phyloP scores from a whole-genome alignment of 1,284 basidiomycete genomes.

The Tetrapyrgos nigripes region DNA sequence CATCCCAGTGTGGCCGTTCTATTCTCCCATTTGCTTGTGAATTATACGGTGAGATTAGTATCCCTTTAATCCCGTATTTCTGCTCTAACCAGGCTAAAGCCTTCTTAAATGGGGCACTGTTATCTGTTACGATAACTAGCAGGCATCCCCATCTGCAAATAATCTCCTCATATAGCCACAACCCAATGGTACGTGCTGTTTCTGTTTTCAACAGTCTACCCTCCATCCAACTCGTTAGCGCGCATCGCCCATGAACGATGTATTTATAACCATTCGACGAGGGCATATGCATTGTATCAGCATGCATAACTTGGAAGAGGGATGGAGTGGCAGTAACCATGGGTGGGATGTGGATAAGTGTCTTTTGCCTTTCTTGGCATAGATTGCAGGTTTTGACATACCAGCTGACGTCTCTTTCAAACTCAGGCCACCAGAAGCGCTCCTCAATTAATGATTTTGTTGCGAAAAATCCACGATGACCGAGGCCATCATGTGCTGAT shows the following conservation, averaged over 20 bases:
- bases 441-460: conserved; percentile 14
- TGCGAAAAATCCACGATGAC: conserved; percentile 14
- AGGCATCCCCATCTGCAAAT: conserved; percentile 32
- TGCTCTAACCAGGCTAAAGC: conserved; percentile 25
- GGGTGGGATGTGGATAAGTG: conserved; percentile 27
- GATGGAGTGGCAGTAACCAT: conserved; percentile 22
- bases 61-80: conserved; percentile 35
- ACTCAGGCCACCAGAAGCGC: conserved; percentile 13
- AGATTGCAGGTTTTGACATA: conserved; percentile 31
- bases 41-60: conserved; percentile 43
- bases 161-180: conserved; percentile 30
- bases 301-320: conserved; percentile 28
- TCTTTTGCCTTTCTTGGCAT: conserved; percentile 29
- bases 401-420: conserved; percentile 7
- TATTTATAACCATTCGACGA: conserved; percentile 16
- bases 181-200: conserved; percentile 18
- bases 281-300: conserved; percentile 29
- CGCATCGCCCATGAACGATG: conserved; percentile 24
- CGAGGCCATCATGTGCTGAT: conserved; percentile 23
- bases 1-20: conserved; percentile 34
- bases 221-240: conserved; percentile 26
- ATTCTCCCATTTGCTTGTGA: conserved; percentile 39
- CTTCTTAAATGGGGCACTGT: conserved; percentile 28
- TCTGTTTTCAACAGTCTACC: conserved; percentile 20
- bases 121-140: conserved; percentile 29